Conservation (phyloP, 176 grass and related monocot genomes). For the Zea luxurians region DNA sequence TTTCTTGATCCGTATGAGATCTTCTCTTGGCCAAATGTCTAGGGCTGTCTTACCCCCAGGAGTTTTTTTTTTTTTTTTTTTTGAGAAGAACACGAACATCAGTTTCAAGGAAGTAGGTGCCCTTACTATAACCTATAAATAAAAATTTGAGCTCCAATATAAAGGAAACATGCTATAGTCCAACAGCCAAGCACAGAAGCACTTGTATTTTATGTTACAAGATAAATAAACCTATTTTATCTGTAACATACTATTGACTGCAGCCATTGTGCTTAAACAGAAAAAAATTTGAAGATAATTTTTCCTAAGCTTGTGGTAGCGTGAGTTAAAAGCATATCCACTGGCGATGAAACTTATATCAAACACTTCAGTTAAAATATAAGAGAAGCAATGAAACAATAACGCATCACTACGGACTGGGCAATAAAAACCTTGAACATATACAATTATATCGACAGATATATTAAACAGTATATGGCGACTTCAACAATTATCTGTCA, state of each 20-base stretch:
- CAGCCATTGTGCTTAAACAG: slow-evolving; percentile 3
- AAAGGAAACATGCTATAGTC: background rate
- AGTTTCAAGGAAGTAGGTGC: slow-evolving; percentile 30
- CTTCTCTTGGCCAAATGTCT: background rate
- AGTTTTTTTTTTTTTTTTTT: background rate
- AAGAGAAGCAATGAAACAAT: background rate
- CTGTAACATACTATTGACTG: slow-evolving; percentile 2
- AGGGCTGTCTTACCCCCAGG: background rate
- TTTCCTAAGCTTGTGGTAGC: slow-evolving; percentile 18
- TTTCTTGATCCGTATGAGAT: no score
- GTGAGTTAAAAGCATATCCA: background rate
- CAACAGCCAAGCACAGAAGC: background rate
- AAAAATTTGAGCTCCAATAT: background rate
- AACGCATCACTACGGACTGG: background rate
- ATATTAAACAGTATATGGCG: background rate
- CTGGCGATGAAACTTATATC: slow-evolving; percentile 1
- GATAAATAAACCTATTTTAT: background rate
- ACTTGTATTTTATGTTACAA: slow-evolving; percentile 2
- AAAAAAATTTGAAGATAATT: background rate
- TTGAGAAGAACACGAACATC: slow-evolving; percentile 5
- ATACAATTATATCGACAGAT: background rate
- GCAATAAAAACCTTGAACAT: slow-evolving; percentile 20
- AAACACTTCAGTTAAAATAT: slow-evolving; percentile 12
- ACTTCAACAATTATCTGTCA: background rate
- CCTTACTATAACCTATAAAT: background rate